Percentiles rank a stretch among this genome's conserved stretches.
Evolutionary conservation across 1,284 basidiomycete species (phyloP).

Genomic region (Tilletia setariae): DNA sequence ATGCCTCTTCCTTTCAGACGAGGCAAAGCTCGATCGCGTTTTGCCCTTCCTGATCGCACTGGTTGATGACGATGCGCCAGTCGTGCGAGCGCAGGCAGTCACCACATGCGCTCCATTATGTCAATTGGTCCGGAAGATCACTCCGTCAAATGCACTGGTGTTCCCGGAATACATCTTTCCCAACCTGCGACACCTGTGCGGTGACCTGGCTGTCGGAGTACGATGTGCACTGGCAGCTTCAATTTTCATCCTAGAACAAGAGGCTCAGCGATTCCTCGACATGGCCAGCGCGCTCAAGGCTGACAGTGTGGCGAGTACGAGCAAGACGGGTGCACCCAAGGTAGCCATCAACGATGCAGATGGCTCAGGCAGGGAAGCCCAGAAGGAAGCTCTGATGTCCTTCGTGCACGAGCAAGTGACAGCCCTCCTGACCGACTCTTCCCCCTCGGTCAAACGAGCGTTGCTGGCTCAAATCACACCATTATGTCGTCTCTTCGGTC

Average conservation of each 20-base stretch:
- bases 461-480: constrained; percentile 73
- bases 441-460: constrained; percentile 61
- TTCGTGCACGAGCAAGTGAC: constrained; percentile 84
- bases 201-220: constrained; percentile 82
- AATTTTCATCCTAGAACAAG: constrained; percentile 77
- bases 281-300: constrained; percentile 85
- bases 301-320: constrained; percentile 77
- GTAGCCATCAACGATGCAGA: constrained; percentile 64
- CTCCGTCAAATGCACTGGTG: constrained; percentile 77
- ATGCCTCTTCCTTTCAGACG: constrained; percentile 75
- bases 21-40: constrained; percentile 90
- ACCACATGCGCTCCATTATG: constrained; percentile 80
- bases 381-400: constrained; percentile 70
- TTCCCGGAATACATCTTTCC: constrained; percentile 95
- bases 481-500: constrained; percentile 86
- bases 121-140: constrained; percentile 76
- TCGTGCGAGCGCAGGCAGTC: constrained; percentile 75
- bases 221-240: constrained; percentile 83
- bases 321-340: constrained; percentile 74
- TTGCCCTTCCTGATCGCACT: constrained; percentile 87
- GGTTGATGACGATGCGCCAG: constrained; percentile 75
- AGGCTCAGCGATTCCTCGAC: constrained; percentile 78
- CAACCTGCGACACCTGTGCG: constrained; percentile 74
- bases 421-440: constrained; percentile 63
- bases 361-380: constrained; percentile 36